Percentiles rank a stretch among this genome's conserved stretches.
phyloP scores from a whole-genome alignment of 768 basidiomycete species.

The Trametes meyenii region DNA sequence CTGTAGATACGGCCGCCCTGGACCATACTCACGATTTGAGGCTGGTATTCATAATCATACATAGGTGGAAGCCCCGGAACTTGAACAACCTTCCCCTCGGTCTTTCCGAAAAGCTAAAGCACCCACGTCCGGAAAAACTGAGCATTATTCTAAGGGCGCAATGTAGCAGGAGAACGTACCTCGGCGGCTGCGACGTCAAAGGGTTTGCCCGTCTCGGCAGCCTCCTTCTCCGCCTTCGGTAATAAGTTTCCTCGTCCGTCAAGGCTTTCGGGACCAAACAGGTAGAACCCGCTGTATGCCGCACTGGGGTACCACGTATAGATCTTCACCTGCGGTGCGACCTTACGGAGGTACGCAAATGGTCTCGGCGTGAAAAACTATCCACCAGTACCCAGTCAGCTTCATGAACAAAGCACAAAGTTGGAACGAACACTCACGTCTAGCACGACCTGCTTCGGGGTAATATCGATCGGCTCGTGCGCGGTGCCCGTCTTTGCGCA shows the following conservation, averaged over 20 bases:
- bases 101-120: background rate
- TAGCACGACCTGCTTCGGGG: conserved; percentile 9
- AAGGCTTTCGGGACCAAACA: conserved; percentile 9
- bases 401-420: background rate
- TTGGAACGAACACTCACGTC: conserved; percentile 6
- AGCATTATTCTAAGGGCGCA: background rate
- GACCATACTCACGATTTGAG: conserved; percentile 5
- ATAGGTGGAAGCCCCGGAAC: conserved; percentile 12
- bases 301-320: conserved; percentile 4
- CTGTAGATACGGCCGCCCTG: background rate
- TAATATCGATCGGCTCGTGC: background rate
- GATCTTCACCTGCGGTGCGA: conserved; percentile 3
- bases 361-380: conserved; percentile 4
- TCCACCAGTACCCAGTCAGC: background rate
- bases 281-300: conserved; percentile 3
- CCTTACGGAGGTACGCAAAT: background rate
- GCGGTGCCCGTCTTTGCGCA: conserved; percentile 5
- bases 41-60: conserved; percentile 14
- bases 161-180: background rate
- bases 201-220: background rate
- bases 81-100: background rate
- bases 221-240: background rate
- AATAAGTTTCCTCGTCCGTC: conserved; percentile 13
- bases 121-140: background rate
- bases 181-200: conserved; percentile 1